Conservation (phyloP, 2,329 filamentous ascomycete species). For the Ceratocystis huliohia region DNA sequence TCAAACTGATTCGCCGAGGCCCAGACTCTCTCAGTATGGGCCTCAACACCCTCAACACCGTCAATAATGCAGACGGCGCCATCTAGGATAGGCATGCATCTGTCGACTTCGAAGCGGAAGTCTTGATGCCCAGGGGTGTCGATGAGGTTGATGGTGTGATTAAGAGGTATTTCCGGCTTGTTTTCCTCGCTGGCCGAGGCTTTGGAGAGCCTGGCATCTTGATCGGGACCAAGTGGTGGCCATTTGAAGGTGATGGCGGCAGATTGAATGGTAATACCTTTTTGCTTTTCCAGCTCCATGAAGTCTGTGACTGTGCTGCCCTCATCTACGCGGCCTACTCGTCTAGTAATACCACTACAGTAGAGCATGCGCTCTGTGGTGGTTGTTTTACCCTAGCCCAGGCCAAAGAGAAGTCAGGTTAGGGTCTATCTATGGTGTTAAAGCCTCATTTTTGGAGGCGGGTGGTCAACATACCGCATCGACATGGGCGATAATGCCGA, state of each 20-base stretch:
- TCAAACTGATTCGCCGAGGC: constrained; percentile 71
- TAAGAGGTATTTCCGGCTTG: neutral
- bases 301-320: constrained; percentile 97
- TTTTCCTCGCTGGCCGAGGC: too few relatives aligned
- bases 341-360: constrained; percentile 77
- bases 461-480: constrained; percentile 52
- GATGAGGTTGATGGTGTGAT: constrained; percentile 66
- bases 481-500: constrained; percentile 97
- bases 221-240: constrained; percentile 41
- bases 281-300: constrained; percentile 59
- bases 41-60: constrained; percentile 86
- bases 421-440: neutral
- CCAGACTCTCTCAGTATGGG: constrained; percentile 96
- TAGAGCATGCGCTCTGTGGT: constrained; percentile 99
- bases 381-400: constrained; percentile 70
- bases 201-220: constrained; percentile 25
- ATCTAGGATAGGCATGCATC: constrained; percentile 77
- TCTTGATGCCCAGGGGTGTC: constrained; percentile 96
- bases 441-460: neutral
- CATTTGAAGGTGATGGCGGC: constrained; percentile 92
- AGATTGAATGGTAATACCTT: constrained; percentile 81
- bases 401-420: neutral
- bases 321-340: constrained; percentile 84
- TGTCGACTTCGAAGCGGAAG: constrained; percentile 90
- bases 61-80: constrained; percentile 89